A percentile compares a stretch with the other conserved stretches of the same genome.
Conservation (phyloP, 2,329 filamentous ascomycete species). For the Alternaria incomplexa region DNA sequence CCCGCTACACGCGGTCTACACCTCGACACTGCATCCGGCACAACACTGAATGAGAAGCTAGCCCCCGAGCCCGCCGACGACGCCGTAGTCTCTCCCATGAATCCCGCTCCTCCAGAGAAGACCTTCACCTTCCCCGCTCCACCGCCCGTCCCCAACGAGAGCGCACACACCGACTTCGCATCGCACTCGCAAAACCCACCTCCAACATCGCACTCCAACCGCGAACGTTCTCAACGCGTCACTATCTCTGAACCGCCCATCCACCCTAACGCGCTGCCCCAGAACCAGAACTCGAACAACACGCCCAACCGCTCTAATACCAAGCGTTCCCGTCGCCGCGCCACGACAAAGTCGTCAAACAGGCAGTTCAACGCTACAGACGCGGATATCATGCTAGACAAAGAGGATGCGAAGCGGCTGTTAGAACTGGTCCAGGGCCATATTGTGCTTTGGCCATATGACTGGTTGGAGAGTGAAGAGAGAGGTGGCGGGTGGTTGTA, state of each 20-base stretch:
- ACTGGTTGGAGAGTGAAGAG: constrained; percentile 87
- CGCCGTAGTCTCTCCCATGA: constrained; percentile 38
- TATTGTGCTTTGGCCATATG: constrained; percentile 90
- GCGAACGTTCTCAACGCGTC: constrained; percentile 38
- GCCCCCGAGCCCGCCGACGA: constrained; percentile 36
- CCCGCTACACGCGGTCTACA: constrained; percentile 17
- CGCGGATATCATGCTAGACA: constrained; percentile 69
- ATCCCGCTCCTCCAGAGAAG: constrained; percentile 22
- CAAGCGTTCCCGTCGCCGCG: constrained; percentile 64
- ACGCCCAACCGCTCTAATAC: constrained; percentile 22
- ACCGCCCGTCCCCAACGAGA: constrained; percentile 39
- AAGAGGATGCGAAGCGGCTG: constrained; percentile 79
- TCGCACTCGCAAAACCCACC: constrained; percentile 3
- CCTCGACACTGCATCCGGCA: constrained; percentile 25
- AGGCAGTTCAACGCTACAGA: constrained; percentile 70
- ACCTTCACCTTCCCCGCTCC: constrained; percentile 42
- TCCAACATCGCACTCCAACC: constrained; percentile 16
- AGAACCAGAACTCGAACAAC: not conserved
- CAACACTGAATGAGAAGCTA: constrained; percentile 43
- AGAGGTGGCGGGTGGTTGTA: constrained; percentile 95
- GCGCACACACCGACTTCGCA: constrained; percentile 12
- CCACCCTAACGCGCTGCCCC: not conserved
- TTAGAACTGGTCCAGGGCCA: constrained; percentile 84
- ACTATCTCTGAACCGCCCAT: constrained; percentile 43
- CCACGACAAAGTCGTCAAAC: constrained; percentile 72